phyloP scores from a whole-genome alignment of 2,329 filamentous ascomycete genomes.

The Paraconiothyrium sp. region DNA sequence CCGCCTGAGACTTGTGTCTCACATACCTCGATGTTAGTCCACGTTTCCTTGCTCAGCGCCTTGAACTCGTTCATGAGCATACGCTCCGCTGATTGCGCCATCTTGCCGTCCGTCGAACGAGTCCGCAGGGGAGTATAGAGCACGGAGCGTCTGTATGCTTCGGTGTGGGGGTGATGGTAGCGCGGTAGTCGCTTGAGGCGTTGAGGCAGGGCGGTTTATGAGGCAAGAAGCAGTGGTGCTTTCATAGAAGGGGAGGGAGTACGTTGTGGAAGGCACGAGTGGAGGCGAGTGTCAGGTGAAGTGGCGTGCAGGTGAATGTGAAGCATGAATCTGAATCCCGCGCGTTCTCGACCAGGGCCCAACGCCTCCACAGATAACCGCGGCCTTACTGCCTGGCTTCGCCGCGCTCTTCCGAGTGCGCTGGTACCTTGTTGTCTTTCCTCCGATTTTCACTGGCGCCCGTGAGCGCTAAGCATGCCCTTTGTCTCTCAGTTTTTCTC shows the following conservation, averaged over 20 bases:
- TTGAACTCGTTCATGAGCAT: conserved; percentile 91
- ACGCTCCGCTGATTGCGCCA: conserved; percentile 69
- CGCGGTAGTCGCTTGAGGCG: background rate
- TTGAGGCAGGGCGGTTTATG: background rate
- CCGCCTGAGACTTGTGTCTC: background rate
- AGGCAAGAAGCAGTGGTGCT: conserved; percentile 5
- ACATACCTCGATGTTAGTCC: conserved; percentile 86
- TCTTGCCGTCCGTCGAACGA: conserved; percentile 22
- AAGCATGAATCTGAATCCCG: conserved; percentile 10
- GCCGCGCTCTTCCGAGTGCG: conserved; percentile 1
- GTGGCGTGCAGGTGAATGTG: conserved; percentile 8
- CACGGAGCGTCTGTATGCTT: background rate
- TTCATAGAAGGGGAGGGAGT: background rate
- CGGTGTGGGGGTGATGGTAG: background rate
- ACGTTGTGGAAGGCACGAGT: background rate
- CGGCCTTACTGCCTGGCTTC: conserved; percentile 4
- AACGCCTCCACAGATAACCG: conserved; percentile 7
- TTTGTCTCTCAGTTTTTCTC: background rate
- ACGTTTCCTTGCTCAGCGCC: conserved; percentile 85
- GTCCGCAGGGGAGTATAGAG: conserved; percentile 3
- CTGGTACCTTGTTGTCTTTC: background rate
- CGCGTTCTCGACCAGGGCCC: conserved; percentile 9
- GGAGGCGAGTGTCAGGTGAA: conserved; percentile 1
- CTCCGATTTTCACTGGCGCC: conserved; percentile 1
- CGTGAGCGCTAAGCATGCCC: background rate